These are phyloP conservation scores for Russula vinacea DNA, from an alignment of 768 basidiomycete species.

Conservation along the genomic window DNA sequence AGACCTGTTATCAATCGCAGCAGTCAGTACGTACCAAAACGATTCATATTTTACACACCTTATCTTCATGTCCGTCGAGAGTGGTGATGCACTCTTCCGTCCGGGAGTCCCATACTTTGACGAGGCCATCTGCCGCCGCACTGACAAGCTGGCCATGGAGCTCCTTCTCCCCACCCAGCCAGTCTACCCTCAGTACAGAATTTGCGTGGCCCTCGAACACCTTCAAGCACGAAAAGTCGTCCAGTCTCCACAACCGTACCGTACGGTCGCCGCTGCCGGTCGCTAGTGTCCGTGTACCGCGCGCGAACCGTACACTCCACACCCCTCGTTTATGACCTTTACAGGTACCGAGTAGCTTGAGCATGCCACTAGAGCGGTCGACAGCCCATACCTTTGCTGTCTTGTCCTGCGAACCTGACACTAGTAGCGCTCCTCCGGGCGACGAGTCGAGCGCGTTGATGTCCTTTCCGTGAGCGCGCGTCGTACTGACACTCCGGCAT, in stretches of 20 bases:
- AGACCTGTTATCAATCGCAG: conserved; percentile 59
- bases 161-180: conserved; percentile 65
- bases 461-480: conserved; percentile 95
- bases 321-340: conserved; percentile 97
- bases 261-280: conserved; percentile 96
- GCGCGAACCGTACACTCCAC: conserved; percentile 89
- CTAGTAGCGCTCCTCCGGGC: conserved; percentile 83
- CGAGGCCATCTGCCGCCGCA: conserved; percentile 88
- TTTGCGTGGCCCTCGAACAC: conserved; percentile 99
- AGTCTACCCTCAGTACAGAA: conserved; percentile 91
- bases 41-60: conserved; percentile 50
- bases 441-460: conserved; percentile 95
- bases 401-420: conserved; percentile 93
- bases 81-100: conserved; percentile 86
- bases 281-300: conserved; percentile 77
- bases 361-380: conserved; percentile 56
- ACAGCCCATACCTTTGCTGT: conserved; percentile 89
- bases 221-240: conserved; percentile 90
- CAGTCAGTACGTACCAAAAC: conserved; percentile 3
- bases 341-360: conserved; percentile 79
- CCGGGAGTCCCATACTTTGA: conserved; percentile 92
- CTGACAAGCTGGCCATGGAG: conserved; percentile 69
- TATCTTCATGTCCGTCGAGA: conserved; percentile 96
- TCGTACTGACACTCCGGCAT: conserved; percentile 77
- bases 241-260: conserved; percentile 89